A percentile compares a stretch with the other conserved stretches of the same genome.
These are phyloP conservation scores for Helminthosporium solani DNA, from an alignment of 2,329 filamentous ascomycete species.

Conservation along the genomic window DNA sequence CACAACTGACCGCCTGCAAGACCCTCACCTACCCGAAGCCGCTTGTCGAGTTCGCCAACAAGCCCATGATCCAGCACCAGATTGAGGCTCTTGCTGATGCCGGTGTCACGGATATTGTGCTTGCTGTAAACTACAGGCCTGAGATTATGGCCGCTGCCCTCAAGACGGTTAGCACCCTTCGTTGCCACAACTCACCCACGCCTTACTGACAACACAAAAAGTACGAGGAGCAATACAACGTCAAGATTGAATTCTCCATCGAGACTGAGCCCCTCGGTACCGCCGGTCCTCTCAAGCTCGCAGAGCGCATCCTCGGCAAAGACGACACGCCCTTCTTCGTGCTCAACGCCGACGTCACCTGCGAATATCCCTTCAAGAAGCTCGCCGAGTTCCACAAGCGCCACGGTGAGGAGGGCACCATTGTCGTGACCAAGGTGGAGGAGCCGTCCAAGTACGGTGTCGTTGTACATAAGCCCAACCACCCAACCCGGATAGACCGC, in stretches of 20 bases:
- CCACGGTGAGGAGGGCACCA: conserved; percentile 94
- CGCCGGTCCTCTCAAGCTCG: conserved; percentile 91
- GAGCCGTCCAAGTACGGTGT: conserved; percentile 99
- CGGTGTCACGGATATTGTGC: conserved; percentile 94
- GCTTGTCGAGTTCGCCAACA: conserved; percentile 97
- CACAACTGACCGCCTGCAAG: conserved; percentile 50
- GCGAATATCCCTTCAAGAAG: conserved; percentile 92
- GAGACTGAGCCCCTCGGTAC: conserved; percentile 95
- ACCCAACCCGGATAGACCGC: conserved; percentile 89
- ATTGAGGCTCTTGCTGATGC: conserved; percentile 91
- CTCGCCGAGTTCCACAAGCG: conserved; percentile 87
- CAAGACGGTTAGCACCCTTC: conserved; percentile 66
- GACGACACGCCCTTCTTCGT: conserved; percentile 96
- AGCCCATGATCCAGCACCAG: conserved; percentile 98
- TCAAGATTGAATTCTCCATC: conserved; percentile 96
- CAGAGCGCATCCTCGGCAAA: conserved; percentile 87
- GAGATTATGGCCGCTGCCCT: conserved; percentile 96
- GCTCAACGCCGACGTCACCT: conserved; percentile 97
- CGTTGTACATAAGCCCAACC: conserved; percentile 92
- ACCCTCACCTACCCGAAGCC: conserved; percentile 97
- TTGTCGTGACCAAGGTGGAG: conserved; percentile 98
- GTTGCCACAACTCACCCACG: conserved; percentile 3
- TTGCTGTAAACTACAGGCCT: conserved; percentile 97
- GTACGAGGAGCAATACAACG: conserved; percentile 90
- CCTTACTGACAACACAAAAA: conserved; percentile 21